A percentile compares a stretch with the other conserved stretches of the same genome.
These are phyloP conservation scores for Monosporascus ibericus DNA, from an alignment of 2,329 filamentous ascomycete species.

Conservation along the genomic window DNA sequence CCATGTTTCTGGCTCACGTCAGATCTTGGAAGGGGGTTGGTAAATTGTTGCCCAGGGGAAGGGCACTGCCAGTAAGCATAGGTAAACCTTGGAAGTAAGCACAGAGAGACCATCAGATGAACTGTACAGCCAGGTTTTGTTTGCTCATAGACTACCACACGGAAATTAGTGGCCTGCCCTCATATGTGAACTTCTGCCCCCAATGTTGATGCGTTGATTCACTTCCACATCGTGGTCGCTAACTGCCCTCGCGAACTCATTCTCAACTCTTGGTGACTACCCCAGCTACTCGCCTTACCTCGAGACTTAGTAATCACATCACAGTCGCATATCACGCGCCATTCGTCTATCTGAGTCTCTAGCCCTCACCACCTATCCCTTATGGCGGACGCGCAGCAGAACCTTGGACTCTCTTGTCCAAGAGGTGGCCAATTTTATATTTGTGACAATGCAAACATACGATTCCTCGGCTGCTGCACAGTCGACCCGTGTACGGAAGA, in stretches of 20 bases:
- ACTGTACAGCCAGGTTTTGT: neutral
- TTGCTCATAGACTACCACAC: neutral
- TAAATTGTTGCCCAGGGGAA: too few species aligned
- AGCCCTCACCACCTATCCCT: neutral
- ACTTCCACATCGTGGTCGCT: neutral
- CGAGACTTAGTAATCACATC: too few species aligned
- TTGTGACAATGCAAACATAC: conserved; percentile 22
- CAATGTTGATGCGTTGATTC: neutral
- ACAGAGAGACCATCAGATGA: too few species aligned
- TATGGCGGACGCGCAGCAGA: neutral
- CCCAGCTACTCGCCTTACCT: too few species aligned
- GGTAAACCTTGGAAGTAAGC: too few species aligned
- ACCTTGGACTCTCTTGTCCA: neutral
- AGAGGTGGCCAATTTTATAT: conserved; percentile 15
- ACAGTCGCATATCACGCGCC: too few species aligned
- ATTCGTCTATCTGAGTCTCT: too few species aligned
- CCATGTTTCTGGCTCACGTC: too few species aligned
- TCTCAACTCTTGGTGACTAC: neutral
- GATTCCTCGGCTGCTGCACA: conserved; percentile 34
- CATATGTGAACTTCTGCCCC: neutral
- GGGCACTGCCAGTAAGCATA: too few species aligned
- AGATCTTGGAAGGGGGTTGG: too few species aligned
- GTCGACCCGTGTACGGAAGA: conserved; percentile 28
- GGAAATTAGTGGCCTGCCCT: neutral
- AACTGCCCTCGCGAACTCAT: neutral